Evolutionary conservation across 192 early-diverging fungal species (phyloP).

Genomic region (Entomortierella lignicola): DNA sequence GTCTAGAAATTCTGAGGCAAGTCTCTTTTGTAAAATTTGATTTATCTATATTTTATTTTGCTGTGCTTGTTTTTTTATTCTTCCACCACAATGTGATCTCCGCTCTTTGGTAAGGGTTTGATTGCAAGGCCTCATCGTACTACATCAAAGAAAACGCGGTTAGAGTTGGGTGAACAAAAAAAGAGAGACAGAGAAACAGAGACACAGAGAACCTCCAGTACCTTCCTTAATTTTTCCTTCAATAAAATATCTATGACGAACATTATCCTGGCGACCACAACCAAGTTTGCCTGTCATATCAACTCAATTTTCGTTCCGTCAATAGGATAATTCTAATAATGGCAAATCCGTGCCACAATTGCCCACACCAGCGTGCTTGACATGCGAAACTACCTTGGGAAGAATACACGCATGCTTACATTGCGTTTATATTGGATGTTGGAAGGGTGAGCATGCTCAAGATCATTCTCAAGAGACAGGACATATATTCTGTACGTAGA

Average conservation of each 20-base stretch:
- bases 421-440: constrained; percentile 86
- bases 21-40: not conserved
- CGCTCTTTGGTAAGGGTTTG: too few relatives aligned
- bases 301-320: not conserved
- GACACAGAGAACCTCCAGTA: too few relatives aligned
- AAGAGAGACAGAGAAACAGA: too few relatives aligned
- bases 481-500: constrained; percentile 65
- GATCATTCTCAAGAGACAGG: constrained; percentile 60
- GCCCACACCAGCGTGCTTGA: constrained; percentile 67
- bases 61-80: not conserved
- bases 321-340: constrained; percentile 5
- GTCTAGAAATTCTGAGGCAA: constrained; percentile 27
- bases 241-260: too few relatives aligned
- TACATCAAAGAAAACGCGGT: too few relatives aligned
- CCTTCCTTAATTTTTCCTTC: not conserved
- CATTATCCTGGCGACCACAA: too few relatives aligned
- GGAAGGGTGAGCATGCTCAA: constrained; percentile 67
- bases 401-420: constrained; percentile 86
- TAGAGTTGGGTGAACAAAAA: too few relatives aligned
- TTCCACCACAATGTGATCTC: too few relatives aligned
- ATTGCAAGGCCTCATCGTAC: too few relatives aligned
- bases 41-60: not conserved
- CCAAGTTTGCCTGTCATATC: not conserved
- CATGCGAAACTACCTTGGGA: constrained; percentile 66
- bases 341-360: constrained; percentile 50